Evolutionary conservation across 163 green algal species (phyloP).

Genomic region (Scenedesmus sp.): DNA sequence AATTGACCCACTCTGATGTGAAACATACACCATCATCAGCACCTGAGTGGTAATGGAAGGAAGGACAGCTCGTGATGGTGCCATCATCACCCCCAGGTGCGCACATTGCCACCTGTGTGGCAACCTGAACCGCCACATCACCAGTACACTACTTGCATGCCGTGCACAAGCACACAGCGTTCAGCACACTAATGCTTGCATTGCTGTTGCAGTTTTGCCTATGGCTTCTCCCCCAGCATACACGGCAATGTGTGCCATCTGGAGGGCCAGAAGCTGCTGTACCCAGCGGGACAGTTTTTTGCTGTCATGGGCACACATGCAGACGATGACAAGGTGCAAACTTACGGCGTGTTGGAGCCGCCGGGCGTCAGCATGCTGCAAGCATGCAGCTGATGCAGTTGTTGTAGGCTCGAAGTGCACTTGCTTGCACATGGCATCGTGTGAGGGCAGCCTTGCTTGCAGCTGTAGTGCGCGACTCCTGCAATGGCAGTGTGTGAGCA

Average conservation of each 20-base stretch:
- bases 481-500: neutral
- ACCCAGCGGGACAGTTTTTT: conserved; percentile 32
- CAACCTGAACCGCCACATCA: neutral
- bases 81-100: conserved; percentile 51
- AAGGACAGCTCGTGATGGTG: conserved; percentile 29
- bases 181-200: neutral
- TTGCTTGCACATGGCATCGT: neutral
- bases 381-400: neutral
- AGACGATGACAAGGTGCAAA: conserved; percentile 47
- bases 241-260: conserved; percentile 37
- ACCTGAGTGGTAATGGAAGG: neutral
- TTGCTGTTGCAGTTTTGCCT: conserved; percentile 43
- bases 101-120: neutral
- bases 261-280: conserved; percentile 40
- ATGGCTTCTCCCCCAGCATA: conserved; percentile 23
- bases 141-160: neutral
- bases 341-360: neutral
- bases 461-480: neutral
- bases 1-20: neutral
- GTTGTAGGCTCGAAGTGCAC: neutral
- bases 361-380: neutral
- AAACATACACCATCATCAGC: neutral
- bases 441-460: neutral
- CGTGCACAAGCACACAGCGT: neutral
- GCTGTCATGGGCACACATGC: neutral